Evolutionary conservation across 805 yeast genomes (phyloP), one percentile per base, ranked within the genome.

Genomic region (Yamadazyma paraphyllophila): DNA sequence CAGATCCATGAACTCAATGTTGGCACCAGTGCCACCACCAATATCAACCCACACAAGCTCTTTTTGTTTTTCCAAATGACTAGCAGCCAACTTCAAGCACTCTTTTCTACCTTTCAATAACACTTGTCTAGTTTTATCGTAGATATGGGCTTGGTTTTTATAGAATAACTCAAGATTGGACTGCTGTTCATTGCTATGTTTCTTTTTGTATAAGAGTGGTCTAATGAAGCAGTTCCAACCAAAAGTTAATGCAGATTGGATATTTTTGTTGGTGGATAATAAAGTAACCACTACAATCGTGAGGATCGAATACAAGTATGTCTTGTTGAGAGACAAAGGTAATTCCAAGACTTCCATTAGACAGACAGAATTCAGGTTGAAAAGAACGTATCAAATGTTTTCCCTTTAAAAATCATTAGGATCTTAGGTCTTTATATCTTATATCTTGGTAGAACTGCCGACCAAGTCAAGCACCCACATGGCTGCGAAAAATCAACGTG

Each of bases 11-110:
- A 76, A 74, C 63, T 87, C 94, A 56, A 87, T 83, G 65, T 87
- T 87, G 63, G 81, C 74, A 39, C 95, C 96, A 5, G 96, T 87
- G 17, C 96, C 96, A 27, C 95, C 95, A 41, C 95, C 96, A 57
- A 88, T 77, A 60, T 85, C 91, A 41, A 85, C 73, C 91, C 91
- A 85, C 37, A 83, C 80, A 37, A 83, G 65, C 41, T 75, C 74
- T 34, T 61, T 57, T 24, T 62, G 63, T 43, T 67, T 69, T 30
- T 59, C 51, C 31, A 83, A 63, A 61, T 85, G 90, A 20, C 83
- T 62, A 26, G 70, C 73, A 1, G 87, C 85, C 47, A 85, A 61
- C 42, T 71, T 71, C 45, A 85, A 68, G 46, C 88, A 82, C 45
- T 75, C 76, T 56, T 78, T 81, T 55, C 95, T 74, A 15, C 96